Conservation (phyloP, 2,329 filamentous ascomycete species). For the Fusarium sp. region DNA sequence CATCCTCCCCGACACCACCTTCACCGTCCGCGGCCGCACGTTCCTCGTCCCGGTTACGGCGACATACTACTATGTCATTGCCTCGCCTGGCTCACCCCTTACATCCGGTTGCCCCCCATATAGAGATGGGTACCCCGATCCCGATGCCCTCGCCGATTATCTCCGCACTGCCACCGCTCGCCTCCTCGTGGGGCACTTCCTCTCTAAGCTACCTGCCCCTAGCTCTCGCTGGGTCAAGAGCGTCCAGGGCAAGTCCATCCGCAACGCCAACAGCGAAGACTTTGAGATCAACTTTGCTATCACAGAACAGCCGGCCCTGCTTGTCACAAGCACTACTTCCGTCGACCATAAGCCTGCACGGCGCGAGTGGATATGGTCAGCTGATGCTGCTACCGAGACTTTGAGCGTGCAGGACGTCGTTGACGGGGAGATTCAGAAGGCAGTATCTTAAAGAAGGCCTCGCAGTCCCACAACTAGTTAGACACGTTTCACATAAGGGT, state of each 20-base stretch:
- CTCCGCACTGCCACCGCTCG: constrained; percentile 61
- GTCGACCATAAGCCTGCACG: constrained; percentile 29
- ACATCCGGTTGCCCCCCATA: constrained; percentile 60
- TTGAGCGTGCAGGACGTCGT: constrained; percentile 47
- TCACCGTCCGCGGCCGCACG: constrained; percentile 63
- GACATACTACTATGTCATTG: constrained; percentile 62
- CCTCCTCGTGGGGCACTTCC: constrained; percentile 56
- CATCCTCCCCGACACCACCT: constrained; percentile 60
- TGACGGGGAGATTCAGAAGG: constrained; percentile 30
- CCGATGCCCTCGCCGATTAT: constrained; percentile 63
- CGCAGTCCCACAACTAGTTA: background rate
- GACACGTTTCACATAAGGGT: no score
- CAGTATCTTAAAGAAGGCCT: constrained; percentile 34
- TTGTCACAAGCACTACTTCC: constrained; percentile 41
- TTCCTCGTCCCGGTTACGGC: constrained; percentile 60
- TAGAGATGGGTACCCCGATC: constrained; percentile 61
- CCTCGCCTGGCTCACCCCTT: constrained; percentile 57
- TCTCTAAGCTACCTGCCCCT: constrained; percentile 45
- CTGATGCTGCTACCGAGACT: constrained; percentile 28
- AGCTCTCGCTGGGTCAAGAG: constrained; percentile 50
- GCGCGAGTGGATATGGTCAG: constrained; percentile 53
- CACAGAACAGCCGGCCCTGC: constrained; percentile 39
- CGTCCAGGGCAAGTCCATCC: constrained; percentile 54
- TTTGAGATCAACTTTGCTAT: constrained; percentile 54
- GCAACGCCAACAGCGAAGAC: constrained; percentile 47